phyloP scores from a whole-genome alignment of 129 eudicot species.

The Helianthus tuberosus region DNA sequence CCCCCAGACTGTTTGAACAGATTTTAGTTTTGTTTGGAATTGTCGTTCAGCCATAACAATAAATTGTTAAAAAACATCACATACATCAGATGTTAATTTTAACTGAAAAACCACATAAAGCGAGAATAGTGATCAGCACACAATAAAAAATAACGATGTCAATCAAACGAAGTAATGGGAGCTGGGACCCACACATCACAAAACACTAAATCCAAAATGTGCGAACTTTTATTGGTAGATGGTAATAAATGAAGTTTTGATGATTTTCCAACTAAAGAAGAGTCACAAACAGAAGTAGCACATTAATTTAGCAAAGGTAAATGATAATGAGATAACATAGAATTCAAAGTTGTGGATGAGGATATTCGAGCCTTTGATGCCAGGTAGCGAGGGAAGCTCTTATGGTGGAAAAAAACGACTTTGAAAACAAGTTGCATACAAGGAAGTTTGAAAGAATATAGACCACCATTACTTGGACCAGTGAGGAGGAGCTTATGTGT shows the following conservation, averaged over 20 bases:
- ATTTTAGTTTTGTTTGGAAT: too few species aligned
- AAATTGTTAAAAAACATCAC: too few species aligned
- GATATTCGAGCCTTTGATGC: neutral
- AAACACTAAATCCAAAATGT: neutral
- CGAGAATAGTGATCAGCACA: too few species aligned
- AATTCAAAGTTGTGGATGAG: neutral
- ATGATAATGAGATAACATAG: neutral
- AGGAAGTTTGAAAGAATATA: neutral
- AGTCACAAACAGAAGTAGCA: neutral
- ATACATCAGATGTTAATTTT: too few species aligned
- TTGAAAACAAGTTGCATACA: neutral
- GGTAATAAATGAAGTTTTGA: neutral
- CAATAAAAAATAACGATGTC: neutral
- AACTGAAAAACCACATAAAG: too few species aligned
- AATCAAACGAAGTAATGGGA: neutral
- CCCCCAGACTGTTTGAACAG: too few species aligned
- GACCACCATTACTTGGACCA: neutral
- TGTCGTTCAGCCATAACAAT: too few species aligned
- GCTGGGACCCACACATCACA: neutral
- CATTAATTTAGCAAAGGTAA: neutral
- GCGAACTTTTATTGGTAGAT: neutral
- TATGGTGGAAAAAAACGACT: neutral
- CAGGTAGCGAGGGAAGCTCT: neutral
- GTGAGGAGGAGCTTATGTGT: neutral
- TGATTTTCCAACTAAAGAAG: neutral